Conservation (phyloP, 2,329 filamentous ascomycete genomes). For the Fusarium dimerum region DNA sequence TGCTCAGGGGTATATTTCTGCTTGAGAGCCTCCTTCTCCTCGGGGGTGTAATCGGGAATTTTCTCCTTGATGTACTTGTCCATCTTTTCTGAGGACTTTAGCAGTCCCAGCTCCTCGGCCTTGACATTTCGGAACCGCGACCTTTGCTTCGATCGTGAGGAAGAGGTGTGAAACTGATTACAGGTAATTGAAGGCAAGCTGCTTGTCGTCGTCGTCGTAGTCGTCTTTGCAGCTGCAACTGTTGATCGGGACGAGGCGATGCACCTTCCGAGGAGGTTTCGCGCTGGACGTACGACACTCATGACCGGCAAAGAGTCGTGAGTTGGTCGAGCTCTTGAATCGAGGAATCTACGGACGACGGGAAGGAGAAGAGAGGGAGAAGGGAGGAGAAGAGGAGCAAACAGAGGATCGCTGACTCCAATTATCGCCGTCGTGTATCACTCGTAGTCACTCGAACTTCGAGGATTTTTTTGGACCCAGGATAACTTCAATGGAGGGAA, state of each 20-base stretch:
- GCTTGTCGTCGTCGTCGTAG: conserved; percentile 1
- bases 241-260: conserved; percentile 38
- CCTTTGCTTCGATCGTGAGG: conserved; percentile 46
- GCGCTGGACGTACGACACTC: conserved; percentile 57
- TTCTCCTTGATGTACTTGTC: conserved; percentile 46
- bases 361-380: conserved; percentile 4
- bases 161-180: conserved; percentile 54
- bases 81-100: conserved; percentile 43
- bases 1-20: conserved; percentile 79
- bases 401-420: not conserved
- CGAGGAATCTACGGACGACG: conserved; percentile 2
- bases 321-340: conserved; percentile 3
- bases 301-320: conserved; percentile 41
- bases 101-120: conserved; percentile 53
- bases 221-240: conserved; percentile 1
- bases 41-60: conserved; percentile 65
- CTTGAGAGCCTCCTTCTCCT: conserved; percentile 63
- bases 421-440: conserved; percentile 10
- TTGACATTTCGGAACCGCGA: conserved; percentile 55
- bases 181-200: conserved; percentile 33
- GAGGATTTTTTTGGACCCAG: conserved; percentile 35
- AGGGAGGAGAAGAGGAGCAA: not conserved
- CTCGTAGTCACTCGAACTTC: conserved; percentile 31
- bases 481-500: conserved; percentile 28
- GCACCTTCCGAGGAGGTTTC: conserved; percentile 54